Conservation (phyloP, 108 stramenopile genomes). For the Cyclotella atomus region DNA sequence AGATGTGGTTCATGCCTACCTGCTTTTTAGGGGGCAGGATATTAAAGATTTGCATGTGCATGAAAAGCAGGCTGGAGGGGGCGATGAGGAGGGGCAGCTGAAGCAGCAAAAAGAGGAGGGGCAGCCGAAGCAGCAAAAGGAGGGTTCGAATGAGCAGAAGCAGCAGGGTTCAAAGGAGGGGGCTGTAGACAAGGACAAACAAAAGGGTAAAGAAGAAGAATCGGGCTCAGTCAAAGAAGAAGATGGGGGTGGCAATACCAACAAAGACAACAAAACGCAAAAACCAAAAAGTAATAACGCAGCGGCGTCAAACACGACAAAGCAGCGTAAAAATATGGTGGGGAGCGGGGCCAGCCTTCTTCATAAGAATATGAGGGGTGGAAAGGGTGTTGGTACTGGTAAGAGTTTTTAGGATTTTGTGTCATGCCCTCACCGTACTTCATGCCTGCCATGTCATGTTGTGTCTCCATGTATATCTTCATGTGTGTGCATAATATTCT, state of each 20-base stretch:
- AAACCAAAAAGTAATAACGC: constrained; percentile 19
- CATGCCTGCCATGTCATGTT: too few relatives aligned
- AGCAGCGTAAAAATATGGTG: constrained; percentile 24
- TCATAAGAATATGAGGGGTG: constrained; percentile 30
- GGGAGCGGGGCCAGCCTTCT: background rate
- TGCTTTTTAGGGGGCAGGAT: constrained; percentile 92
- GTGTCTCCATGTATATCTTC: background rate
- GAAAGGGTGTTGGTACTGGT: constrained; percentile 80
- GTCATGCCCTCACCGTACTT: background rate
- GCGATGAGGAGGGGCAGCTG: background rate
- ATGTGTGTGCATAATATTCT: background rate
- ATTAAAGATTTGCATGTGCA: constrained; percentile 98
- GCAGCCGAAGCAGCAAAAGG: background rate
- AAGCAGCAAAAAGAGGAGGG: constrained; percentile 34
- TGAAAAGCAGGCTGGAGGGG: constrained; percentile 51
- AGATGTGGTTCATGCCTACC: constrained; percentile 82
- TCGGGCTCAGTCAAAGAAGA: background rate
- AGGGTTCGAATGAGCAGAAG: too few relatives aligned
- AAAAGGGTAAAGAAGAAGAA: background rate
- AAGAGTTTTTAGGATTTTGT: constrained; percentile 46
- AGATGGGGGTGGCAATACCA: background rate
- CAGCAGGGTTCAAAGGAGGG: too few relatives aligned
- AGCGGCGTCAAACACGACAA: constrained; percentile 16
- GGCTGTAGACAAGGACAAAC: too few relatives aligned
- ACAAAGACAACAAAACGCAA: constrained; percentile 4